Evolutionary conservation across 2,329 filamentous ascomycete species (phyloP).

Genomic region (Cryphonectria carpinicola): DNA sequence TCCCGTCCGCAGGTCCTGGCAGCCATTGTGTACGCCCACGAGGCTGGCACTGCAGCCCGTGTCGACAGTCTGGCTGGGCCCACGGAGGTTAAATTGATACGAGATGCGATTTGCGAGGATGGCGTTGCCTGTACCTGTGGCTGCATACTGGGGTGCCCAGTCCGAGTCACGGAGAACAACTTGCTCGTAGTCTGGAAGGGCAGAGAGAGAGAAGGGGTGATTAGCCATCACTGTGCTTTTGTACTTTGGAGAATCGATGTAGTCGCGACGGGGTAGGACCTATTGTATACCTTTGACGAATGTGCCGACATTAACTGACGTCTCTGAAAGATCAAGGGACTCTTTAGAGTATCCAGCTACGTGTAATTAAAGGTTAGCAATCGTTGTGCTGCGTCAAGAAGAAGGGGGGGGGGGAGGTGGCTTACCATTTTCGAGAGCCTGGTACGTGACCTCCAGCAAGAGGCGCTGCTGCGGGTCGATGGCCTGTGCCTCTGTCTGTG

Average conservation of each 20-base stretch:
- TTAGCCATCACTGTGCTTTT: not conserved
- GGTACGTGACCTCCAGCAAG: slow-evolving; percentile 54
- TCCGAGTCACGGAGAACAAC: slow-evolving; percentile 54
- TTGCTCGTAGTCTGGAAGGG: slow-evolving; percentile 51
- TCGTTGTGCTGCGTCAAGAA: not conserved
- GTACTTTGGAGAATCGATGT: slow-evolving; percentile 16
- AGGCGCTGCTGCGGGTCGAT: slow-evolving; percentile 59
- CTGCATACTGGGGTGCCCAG: slow-evolving; percentile 54
- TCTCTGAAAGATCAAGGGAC: slow-evolving; percentile 48
- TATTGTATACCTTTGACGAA: slow-evolving; percentile 50
- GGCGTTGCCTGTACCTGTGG: slow-evolving; percentile 56
- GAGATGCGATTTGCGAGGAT: slow-evolving; percentile 61
- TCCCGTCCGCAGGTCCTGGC: slow-evolving; percentile 50
- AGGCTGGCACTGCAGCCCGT: slow-evolving; percentile 63
- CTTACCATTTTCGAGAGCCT: slow-evolving; percentile 54
- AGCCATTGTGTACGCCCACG: slow-evolving; percentile 57
- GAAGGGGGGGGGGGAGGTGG: not conserved
- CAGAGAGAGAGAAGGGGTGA: no score
- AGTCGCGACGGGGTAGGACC: slow-evolving; percentile 1
- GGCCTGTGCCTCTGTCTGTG: slow-evolving; percentile 54
- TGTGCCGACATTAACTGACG: slow-evolving; percentile 55
- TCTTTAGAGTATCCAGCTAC: slow-evolving; percentile 35
- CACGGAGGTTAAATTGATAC: slow-evolving; percentile 58
- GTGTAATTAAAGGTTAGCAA: not conserved
- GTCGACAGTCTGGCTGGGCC: slow-evolving; percentile 61